Percentiles rank a stretch among this genome's conserved stretches.
These are phyloP conservation scores for Paecilomyces niveus DNA, from an alignment of 2,329 filamentous ascomycete species.

Conservation along the genomic window DNA sequence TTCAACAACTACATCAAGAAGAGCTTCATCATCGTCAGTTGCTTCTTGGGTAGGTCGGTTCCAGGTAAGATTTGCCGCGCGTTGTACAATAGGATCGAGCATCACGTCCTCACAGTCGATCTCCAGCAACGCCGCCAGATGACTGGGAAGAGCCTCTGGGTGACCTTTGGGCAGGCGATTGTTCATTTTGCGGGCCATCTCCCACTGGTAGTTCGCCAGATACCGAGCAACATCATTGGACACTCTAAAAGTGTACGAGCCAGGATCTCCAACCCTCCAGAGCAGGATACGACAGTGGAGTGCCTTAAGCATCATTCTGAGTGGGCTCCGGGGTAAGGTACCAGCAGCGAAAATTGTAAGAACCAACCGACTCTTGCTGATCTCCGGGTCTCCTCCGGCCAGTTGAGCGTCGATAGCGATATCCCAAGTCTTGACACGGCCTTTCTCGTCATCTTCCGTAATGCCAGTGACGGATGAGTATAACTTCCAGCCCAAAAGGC, in stretches of 20 bases:
- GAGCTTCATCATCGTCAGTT: conserved; percentile 55
- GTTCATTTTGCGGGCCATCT: conserved; percentile 62
- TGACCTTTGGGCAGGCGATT: conserved; percentile 41
- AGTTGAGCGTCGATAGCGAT: conserved; percentile 91
- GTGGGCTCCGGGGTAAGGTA: conserved; percentile 76
- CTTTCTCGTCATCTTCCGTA: conserved; percentile 76
- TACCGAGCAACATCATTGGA: conserved; percentile 65
- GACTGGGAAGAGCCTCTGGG: conserved; percentile 64
- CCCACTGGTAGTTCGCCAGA: conserved; percentile 72
- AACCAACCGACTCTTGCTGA: conserved; percentile 78
- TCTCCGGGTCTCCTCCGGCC: conserved; percentile 80
- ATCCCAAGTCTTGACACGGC: conserved; percentile 83
- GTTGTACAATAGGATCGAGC: conserved; percentile 67
- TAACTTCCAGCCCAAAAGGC: conserved; percentile 65
- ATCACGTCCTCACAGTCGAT: conserved; percentile 78
- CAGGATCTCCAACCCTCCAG: conserved; percentile 66
- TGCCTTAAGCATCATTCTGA: conserved; percentile 82
- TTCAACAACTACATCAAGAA: conserved; percentile 76
- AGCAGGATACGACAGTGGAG: conserved; percentile 84
- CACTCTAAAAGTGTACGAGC: conserved; percentile 56
- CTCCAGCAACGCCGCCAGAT: conserved; percentile 68
- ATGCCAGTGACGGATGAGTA: conserved; percentile 75
- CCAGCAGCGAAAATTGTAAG: conserved; percentile 82
- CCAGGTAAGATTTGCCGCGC: conserved; percentile 84
- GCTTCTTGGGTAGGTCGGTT: conserved; percentile 68